Base-by-base conservation (phyloP, 768 basidiomycete genomes). In the Serendipita sp. region DNA sequence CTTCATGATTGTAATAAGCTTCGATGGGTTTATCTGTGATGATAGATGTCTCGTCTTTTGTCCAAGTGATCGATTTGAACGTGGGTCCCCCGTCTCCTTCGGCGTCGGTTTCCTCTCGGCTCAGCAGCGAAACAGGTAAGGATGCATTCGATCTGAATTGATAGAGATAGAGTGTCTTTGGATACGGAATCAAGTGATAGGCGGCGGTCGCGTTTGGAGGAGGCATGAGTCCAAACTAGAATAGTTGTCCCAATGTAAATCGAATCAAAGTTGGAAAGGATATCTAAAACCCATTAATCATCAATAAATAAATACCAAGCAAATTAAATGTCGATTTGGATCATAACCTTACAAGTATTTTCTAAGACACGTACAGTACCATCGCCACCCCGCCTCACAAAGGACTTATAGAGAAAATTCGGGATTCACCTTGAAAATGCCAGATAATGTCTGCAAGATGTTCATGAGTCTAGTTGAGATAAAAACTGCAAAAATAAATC, bases 11-110 rank as follows among this genome's bases (percentile, higher is more conserved):
- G 18, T 75, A 75, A 72, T 78, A 75, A 63, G 67, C 73, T 13
- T 75, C 68, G 13, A 74, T 73, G 28, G 72, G 70, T 69, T 80
- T 75, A 15, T 79, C 78, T n/a, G 62, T 64, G 10, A 83, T 80
- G 63, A 86, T 69, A 1, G 85, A 86, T 1, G 83, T 74, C 69
- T 88, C 85, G 37, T 86, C 83, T 4, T 69, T 69, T 3, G 84
- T 86, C 56, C 80, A 75, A 32, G 84, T 85, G 44, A 86, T 72
- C 1, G 81, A 84, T 64, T 84, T 71, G 68, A 85, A 73, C n/a
- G 24, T 24, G 24, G 24, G 24, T 24, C 1, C 24, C 24, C 24
- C 24, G 1, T 18, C 45, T 46, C 13, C 18, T 11, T 11, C 45
- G 45, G 45, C 11, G 45, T 46, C 13, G 13, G 45, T 18, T 46